Evolutionary conservation across 768 basidiomycete species (phyloP), one percentile per base, ranked within the genome.

Genomic region (Podaxis sp.): DNA sequence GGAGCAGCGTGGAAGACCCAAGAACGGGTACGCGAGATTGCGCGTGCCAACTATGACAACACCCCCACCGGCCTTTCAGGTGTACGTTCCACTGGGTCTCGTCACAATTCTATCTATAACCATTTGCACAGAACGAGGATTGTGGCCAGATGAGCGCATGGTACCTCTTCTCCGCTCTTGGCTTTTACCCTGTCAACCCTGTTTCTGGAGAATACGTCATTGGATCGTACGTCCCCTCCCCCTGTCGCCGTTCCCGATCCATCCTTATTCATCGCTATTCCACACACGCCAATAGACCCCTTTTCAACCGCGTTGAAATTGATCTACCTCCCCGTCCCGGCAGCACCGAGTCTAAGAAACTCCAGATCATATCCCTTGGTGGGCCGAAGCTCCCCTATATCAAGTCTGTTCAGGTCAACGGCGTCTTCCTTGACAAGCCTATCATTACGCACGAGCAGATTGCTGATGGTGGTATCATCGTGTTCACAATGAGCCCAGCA

Each of bases 91-190:
- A 36, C 9, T 25, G 22, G 22, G 38, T 33, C 22, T 3, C 15
- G n/a, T 13, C n/a, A 19, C n/a, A 15, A n/a, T 11, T 15, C 12
- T 12, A 50, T 41, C 13, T 40, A 15, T 29, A 15, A 19, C 57
- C 22, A 57, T 1, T 2, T 38, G 24, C 6, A 15, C 64, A 91
- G 88, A 94, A 93, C 66, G 92, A 94, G 69, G 92, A 94, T 69
- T 93, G 91, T 64, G 91, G 92, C 0, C 91, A 94, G 70, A 94
- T 93, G 92, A 90, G 88, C 68, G 89, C 91, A 0, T 93, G 92
- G 92, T 93, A 88, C 66, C 80, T 93, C 11, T 93, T 93, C 74
- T 87, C 85, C 50, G 85, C 90, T 0, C 79, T 94, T 71, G 91
- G 92, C 1, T 90, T 93, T 72, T 93, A 93, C 67, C 91, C 90